phyloP scores from a whole-genome alignment of 2,329 filamentous ascomycete species.

The Ceratocystiopsis minuta region DNA sequence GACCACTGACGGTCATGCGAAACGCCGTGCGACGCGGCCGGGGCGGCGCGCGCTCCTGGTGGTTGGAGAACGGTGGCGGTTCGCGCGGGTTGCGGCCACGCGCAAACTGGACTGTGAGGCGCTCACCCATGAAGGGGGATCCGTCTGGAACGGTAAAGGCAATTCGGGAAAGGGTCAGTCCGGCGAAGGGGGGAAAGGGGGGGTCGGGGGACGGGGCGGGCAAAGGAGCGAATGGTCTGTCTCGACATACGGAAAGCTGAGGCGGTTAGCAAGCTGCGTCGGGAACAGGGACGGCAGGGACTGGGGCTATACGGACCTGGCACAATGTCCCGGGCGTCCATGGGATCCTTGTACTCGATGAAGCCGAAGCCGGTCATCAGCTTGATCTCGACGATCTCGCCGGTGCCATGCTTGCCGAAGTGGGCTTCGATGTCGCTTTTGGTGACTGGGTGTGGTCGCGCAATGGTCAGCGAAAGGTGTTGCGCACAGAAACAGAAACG shows the following conservation, averaged over 20 bases:
- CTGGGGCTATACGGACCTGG: constrained; percentile 50
- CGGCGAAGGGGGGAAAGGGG: constrained; percentile 13
- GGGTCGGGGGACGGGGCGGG: constrained; percentile 9
- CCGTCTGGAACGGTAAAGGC: constrained; percentile 57
- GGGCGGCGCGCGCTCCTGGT: constrained; percentile 38
- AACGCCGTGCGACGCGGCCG: constrained; percentile 87
- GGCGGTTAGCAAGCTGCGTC: constrained; percentile 2
- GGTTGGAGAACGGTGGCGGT: constrained; percentile 22
- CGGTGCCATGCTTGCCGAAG: constrained; percentile 88
- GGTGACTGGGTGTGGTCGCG: constrained; percentile 61
- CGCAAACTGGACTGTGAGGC: constrained; percentile 94
- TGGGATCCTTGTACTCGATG: constrained; percentile 96
- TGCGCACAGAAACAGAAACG: constrained; percentile 28
- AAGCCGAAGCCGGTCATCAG: constrained; percentile 99
- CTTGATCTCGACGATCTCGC: constrained; percentile 97
- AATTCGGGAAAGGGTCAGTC: constrained; percentile 14
- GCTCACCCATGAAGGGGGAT: constrained; percentile 94
- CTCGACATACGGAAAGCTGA: constrained; percentile 10
- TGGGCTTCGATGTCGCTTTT: constrained; percentile 93
- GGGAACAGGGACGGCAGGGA: no score
- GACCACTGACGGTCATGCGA: constrained; percentile 94
- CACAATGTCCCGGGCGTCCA: constrained; percentile 96
- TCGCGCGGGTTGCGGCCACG: constrained; percentile 48
- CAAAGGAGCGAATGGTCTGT: not conserved
- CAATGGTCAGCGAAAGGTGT: constrained; percentile 13